These are phyloP conservation scores for Coemansia sp. DNA, from an alignment of 192 early-diverging fungal species.

Conservation along the genomic window DNA sequence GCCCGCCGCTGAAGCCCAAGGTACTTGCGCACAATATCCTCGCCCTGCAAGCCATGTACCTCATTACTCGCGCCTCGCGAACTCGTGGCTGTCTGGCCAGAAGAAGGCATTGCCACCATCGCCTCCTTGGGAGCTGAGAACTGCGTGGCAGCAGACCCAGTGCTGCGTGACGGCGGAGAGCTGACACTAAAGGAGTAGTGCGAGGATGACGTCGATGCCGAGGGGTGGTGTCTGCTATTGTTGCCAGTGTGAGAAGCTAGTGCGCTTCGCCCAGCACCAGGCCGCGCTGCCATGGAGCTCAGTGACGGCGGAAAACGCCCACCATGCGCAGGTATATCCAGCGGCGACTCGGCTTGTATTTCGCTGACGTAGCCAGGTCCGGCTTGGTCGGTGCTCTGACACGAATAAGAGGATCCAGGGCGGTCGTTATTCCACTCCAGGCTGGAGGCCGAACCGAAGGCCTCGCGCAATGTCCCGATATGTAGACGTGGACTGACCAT, in stretches of 20 bases:
- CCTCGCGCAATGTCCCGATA: slow-evolving; percentile 36
- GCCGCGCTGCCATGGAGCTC: slow-evolving; percentile 47
- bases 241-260: slow-evolving; percentile 28
- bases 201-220: slow-evolving; percentile 49
- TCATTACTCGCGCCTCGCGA: slow-evolving; percentile 11
- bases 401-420: slow-evolving; percentile 44
- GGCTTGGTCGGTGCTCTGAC: slow-evolving; percentile 30
- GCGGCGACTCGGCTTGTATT: slow-evolving; percentile 47
- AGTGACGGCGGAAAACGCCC: slow-evolving; percentile 45
- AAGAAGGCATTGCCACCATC: slow-evolving; percentile 13
- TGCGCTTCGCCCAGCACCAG: slow-evolving; percentile 23
- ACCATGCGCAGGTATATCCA: slow-evolving; percentile 28
- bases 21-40: slow-evolving; percentile 59
- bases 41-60: slow-evolving; percentile 21
- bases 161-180: slow-evolving; percentile 33
- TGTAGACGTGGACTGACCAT: slow-evolving; percentile 28
- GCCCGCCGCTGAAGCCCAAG: slow-evolving; percentile 42
- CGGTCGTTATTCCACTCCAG: slow-evolving; percentile 49
- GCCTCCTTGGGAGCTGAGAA: slow-evolving; percentile 16
- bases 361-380: slow-evolving; percentile 20
- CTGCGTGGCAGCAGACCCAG: slow-evolving; percentile 17
- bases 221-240: slow-evolving; percentile 40
- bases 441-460: slow-evolving; percentile 51
- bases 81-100: not conserved
- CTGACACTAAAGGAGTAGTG: slow-evolving; percentile 39